Evolutionary conservation across 371 early-diverging fungal species (phyloP).

Genomic region (Apophysomyces trapeziformis): DNA sequence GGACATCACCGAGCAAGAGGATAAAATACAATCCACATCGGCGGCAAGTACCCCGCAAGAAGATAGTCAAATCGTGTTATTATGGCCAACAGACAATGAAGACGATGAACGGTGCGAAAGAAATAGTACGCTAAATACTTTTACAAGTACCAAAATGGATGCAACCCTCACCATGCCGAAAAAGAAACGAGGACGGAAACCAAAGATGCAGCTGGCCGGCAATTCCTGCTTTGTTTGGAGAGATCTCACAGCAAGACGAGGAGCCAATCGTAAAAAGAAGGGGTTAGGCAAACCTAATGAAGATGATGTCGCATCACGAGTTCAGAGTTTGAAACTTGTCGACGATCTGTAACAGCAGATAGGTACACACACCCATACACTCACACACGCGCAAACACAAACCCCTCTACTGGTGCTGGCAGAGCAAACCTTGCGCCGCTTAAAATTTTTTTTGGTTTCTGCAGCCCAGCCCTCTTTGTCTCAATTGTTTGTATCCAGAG

Average conservation of each 20-base stretch:
- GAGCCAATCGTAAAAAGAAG: slow-evolving; percentile 34
- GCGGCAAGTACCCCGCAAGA: slow-evolving; percentile 8
- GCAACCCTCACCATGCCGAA: slow-evolving; percentile 46
- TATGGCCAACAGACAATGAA: slow-evolving; percentile 18
- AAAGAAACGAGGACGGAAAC: slow-evolving; percentile 53
- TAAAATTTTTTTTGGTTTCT: too few species aligned
- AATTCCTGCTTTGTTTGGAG: slow-evolving; percentile 59
- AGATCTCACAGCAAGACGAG: slow-evolving; percentile 43
- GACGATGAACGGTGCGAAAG: slow-evolving; percentile 16
- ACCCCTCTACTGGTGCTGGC: too few species aligned
- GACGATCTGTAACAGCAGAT: slow-evolving; percentile 5
- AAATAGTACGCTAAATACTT: slow-evolving; percentile 29
- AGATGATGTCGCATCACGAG: slow-evolving; percentile 6
- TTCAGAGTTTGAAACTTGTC: slow-evolving; percentile 11
- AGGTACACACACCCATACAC: background rate
- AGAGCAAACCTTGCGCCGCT: too few species aligned
- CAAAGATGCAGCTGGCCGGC: slow-evolving; percentile 49
- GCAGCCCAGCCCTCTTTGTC: too few species aligned
- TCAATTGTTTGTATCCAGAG: too few species aligned
- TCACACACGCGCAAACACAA: too few species aligned
- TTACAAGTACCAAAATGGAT: slow-evolving; percentile 46
- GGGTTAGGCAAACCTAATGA: slow-evolving; percentile 6
- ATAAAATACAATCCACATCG: slow-evolving; percentile 10
- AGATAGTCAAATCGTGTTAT: slow-evolving; percentile 14
- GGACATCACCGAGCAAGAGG: background rate